Conservation (phyloP, 441 rosid genomes). For the Gossypium trilobum region DNA sequence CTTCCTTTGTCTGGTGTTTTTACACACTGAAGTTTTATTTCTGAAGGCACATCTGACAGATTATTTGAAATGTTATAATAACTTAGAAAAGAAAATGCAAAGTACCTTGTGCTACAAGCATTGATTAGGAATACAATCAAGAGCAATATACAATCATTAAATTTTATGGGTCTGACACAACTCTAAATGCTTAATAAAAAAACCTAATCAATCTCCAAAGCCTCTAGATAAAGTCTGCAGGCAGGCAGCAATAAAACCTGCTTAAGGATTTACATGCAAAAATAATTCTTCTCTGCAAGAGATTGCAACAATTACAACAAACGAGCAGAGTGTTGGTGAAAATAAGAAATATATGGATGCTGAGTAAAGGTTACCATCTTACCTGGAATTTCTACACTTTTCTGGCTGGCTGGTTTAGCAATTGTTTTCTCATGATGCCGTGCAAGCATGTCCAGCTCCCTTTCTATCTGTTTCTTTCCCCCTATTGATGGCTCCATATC, state of each 20-base stretch:
- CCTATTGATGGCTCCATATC: slow-evolving; percentile 39
- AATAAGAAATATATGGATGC: background rate
- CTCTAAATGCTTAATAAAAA: background rate
- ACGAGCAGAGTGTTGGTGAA: background rate
- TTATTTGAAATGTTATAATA: slow-evolving; percentile 8
- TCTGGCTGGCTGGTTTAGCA: slow-evolving; percentile 11
- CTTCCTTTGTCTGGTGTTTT: slow-evolving; percentile 60
- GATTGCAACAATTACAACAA: background rate
- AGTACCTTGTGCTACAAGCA: background rate
- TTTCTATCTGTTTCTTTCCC: slow-evolving; percentile 72
- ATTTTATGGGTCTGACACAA: background rate
- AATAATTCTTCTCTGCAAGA: background rate
- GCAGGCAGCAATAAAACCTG: background rate
- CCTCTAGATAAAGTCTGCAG: background rate
- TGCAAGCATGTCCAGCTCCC: slow-evolving; percentile 36
- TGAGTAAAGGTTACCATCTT: slow-evolving; percentile 19
- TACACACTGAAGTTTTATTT: slow-evolving; percentile 36
- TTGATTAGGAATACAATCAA: background rate
- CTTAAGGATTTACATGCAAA: background rate
- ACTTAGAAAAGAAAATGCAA: background rate
- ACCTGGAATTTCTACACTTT: slow-evolving; percentile 26
- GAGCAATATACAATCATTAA: slow-evolving; percentile 12
- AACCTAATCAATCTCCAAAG: background rate
- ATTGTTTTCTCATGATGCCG: slow-evolving; percentile 18
- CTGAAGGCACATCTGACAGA: slow-evolving; percentile 38